These are phyloP conservation scores for Gaeumannomyces sp. DNA, from an alignment of 2,329 filamentous ascomycete species.

Conservation along the genomic window DNA sequence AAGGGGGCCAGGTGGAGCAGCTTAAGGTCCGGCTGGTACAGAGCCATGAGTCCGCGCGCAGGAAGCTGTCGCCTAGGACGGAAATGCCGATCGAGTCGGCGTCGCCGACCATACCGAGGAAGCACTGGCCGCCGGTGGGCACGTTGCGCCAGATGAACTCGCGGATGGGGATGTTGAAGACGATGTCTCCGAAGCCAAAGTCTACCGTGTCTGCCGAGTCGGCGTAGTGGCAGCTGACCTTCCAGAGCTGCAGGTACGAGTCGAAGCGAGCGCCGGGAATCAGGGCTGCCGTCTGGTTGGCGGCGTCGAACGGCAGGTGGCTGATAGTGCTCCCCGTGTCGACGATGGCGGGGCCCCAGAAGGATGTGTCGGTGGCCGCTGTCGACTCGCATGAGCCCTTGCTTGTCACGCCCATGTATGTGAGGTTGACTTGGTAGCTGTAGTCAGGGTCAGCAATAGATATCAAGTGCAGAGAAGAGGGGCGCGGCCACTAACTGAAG, in stretches of 20 bases:
- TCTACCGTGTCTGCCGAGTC: slow-evolving; percentile 14
- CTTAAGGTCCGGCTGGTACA: slow-evolving; percentile 9
- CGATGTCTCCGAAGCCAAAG: slow-evolving; percentile 16
- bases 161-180: slow-evolving; percentile 15
- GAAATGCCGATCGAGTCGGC: slow-evolving; percentile 12
- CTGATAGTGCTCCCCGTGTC: slow-evolving; percentile 10
- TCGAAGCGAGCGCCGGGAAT: slow-evolving; percentile 12
- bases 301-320: slow-evolving; percentile 9
- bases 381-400: slow-evolving; percentile 5
- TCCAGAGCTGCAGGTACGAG: slow-evolving; percentile 12
- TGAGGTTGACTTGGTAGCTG: slow-evolving; percentile 11
- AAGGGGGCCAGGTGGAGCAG: slow-evolving; percentile 2
- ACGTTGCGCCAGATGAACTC: slow-evolving; percentile 17
- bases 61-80: slow-evolving; percentile 18
- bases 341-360: slow-evolving; percentile 5
- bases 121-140: slow-evolving; percentile 12
- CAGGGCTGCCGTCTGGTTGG: slow-evolving; percentile 8
- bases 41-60: slow-evolving; percentile 12
- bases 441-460: background rate
- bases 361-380: slow-evolving; percentile 2
- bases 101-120: slow-evolving; percentile 14
- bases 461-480: background rate
- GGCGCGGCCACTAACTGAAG: slow-evolving; percentile 5
- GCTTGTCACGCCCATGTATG: slow-evolving; percentile 10
- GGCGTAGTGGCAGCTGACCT: slow-evolving; percentile 12